Conservation (phyloP, 345 rosid species). For the Rhodamnia rubescens region DNA sequence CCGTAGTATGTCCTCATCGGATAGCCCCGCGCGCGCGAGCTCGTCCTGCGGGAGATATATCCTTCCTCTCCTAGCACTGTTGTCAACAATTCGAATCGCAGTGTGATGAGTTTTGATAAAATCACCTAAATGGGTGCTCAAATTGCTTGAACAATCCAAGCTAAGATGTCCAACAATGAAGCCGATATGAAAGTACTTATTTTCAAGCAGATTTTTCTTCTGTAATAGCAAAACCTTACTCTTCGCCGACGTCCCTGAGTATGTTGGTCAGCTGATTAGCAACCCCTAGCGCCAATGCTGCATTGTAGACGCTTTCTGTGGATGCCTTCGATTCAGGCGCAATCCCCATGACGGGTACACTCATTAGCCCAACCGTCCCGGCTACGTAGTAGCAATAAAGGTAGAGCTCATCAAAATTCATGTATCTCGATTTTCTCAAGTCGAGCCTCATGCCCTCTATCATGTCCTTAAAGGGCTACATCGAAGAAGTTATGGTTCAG, state of each 20-base stretch:
- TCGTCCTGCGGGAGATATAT: slow-evolving; percentile 43
- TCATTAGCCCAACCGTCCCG: slow-evolving; percentile 47
- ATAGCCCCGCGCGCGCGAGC: slow-evolving; percentile 23
- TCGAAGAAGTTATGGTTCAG: not conserved
- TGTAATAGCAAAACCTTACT: slow-evolving; percentile 15
- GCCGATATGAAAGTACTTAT: not conserved
- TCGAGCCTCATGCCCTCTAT: slow-evolving; percentile 43
- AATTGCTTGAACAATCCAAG: not conserved
- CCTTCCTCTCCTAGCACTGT: slow-evolving; percentile 42
- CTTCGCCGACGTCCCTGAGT: slow-evolving; percentile 52
- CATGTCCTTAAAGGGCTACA: slow-evolving; percentile 48
- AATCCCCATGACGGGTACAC: slow-evolving; percentile 49
- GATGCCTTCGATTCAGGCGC: slow-evolving; percentile 37
- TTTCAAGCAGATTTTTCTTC: not conserved
- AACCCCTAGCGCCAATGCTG: slow-evolving; percentile 41
- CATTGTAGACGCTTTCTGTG: slow-evolving; percentile 35
- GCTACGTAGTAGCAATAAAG: slow-evolving; percentile 49
- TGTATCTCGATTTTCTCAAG: slow-evolving; percentile 30
- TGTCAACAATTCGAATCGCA: not conserved
- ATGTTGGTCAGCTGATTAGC: slow-evolving; percentile 52
- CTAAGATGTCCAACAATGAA: not conserved
- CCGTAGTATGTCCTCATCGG: slow-evolving; percentile 30
- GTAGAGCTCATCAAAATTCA: slow-evolving; percentile 41
- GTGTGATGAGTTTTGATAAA: not conserved
- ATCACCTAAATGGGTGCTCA: not conserved